Evolutionary conservation across 441 rosid genomes (phyloP).

Genomic region (Gossypium gossypioides): DNA sequence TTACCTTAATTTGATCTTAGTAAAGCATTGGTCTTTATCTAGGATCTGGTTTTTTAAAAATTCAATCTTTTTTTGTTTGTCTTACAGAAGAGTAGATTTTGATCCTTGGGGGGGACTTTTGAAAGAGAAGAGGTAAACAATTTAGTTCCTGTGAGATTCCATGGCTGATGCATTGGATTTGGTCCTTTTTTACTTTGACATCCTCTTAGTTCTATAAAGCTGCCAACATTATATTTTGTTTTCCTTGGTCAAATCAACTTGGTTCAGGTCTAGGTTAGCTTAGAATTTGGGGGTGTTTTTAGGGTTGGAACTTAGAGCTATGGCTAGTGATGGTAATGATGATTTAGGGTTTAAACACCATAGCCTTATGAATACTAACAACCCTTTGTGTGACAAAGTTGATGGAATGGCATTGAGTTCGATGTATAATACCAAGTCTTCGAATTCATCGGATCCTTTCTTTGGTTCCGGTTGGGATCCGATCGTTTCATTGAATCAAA

Average conservation of each 20-base stretch:
- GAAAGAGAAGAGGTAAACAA: not conserved
- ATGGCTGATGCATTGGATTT: not conserved
- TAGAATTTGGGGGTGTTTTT: constrained; percentile 20
- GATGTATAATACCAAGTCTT: constrained; percentile 27
- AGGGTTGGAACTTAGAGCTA: constrained; percentile 28
- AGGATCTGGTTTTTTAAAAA: no score
- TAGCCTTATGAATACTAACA: constrained; percentile 29
- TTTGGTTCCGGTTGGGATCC: constrained; percentile 81
- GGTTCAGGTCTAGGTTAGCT: constrained; percentile 18
- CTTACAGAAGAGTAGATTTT: no score
- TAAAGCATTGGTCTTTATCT: not conserved
- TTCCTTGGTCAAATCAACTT: constrained; percentile 50
- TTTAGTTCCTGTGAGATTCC: not conserved
- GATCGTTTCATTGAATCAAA: constrained; percentile 35
- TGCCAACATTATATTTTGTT: constrained; percentile 34
- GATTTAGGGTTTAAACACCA: constrained; percentile 44
- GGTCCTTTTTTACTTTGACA: constrained; percentile 35
- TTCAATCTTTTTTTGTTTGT: no score
- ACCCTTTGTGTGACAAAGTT: constrained; percentile 21
- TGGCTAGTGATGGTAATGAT: constrained; percentile 45
- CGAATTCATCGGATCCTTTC: constrained; percentile 38
- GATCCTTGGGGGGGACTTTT: no score
- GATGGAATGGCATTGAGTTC: constrained; percentile 32
- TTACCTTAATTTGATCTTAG: not conserved
- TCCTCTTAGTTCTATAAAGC: constrained; percentile 47